phyloP scores from a whole-genome alignment of 2,329 filamentous ascomycete species.

The Aureobasidium musti region DNA sequence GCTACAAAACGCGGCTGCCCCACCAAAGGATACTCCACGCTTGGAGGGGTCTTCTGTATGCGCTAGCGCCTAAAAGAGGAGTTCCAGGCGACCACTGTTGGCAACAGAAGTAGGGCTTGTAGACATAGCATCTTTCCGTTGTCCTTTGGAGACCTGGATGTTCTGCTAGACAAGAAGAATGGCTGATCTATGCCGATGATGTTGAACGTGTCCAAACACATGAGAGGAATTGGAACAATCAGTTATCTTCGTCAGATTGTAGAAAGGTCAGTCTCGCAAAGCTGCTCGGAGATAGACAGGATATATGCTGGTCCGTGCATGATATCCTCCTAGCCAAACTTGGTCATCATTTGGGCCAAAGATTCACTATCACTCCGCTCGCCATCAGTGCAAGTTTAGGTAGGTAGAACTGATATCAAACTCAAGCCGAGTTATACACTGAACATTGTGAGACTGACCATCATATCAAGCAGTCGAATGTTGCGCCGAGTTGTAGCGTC shows the following conservation, averaged over 20 bases:
- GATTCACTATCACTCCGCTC: slow-evolving; percentile 10
- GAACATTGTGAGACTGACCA: not conserved
- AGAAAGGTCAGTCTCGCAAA: not conserved
- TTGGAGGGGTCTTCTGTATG: slow-evolving; percentile 6
- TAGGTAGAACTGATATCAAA: not conserved
- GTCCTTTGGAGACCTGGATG: not conserved
- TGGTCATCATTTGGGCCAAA: slow-evolving; percentile 12
- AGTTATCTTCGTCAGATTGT: not conserved
- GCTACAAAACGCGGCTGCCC: slow-evolving; percentile 22
- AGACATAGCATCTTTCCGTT: not conserved
- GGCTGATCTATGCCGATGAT: no score
- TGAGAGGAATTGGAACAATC: not conserved
- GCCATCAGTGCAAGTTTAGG: slow-evolving; percentile 3
- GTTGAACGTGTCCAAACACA: not conserved
- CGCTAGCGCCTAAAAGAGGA: slow-evolving; percentile 1
- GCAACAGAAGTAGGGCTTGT: slow-evolving; percentile 3
- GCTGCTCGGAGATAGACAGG: not conserved
- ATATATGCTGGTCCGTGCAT: slow-evolving; percentile 4
- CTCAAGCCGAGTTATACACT: not conserved
- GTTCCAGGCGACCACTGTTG: slow-evolving; percentile 18
- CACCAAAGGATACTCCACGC: slow-evolving; percentile 21
- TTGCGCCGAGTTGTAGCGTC: slow-evolving; percentile 6
- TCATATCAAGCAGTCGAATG: slow-evolving; percentile 17
- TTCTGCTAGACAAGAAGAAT: not conserved
- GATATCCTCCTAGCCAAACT: slow-evolving; percentile 10